Conservation (phyloP, 306 rosid genomes). For the Ammopiptanthus mongolicus region DNA sequence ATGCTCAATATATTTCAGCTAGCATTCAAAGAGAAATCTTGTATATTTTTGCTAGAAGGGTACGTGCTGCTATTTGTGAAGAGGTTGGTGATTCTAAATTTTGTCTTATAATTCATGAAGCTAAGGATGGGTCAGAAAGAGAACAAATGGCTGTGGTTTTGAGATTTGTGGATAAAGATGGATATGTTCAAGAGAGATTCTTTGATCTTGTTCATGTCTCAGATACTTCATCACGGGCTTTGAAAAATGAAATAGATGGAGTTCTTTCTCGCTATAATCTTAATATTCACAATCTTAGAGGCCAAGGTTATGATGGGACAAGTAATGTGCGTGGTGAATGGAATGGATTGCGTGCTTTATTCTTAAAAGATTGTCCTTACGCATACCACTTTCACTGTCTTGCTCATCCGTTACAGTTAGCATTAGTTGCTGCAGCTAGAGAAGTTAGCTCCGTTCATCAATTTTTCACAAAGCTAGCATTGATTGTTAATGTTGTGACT, state of each 20-base stretch:
- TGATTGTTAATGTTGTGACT: neutral
- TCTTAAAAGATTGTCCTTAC: neutral
- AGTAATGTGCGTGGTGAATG: neutral
- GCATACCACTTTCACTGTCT: neutral
- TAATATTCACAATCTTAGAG: neutral
- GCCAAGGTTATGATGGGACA: neutral
- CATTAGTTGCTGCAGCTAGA: neutral
- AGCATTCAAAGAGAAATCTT: neutral
- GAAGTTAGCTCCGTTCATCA: neutral
- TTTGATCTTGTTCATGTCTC: neutral
- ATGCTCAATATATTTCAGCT: neutral
- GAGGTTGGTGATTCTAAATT: neutral
- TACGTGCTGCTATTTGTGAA: neutral
- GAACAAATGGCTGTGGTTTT: neutral
- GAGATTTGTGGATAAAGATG: neutral
- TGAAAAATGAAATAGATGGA: neutral
- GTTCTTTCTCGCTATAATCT: neutral
- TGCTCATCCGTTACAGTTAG: neutral
- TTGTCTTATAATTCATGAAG: neutral
- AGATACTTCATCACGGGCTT: neutral
- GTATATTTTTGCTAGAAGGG: neutral
- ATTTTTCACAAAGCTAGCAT: neutral
- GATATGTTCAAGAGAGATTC: neutral
- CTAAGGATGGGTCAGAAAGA: neutral
- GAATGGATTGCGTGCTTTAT: neutral